Percentiles rank a stretch among this genome's conserved stretches.
Conservation (phyloP, 305 asterid genomes). For the Solanum hybrid region DNA sequence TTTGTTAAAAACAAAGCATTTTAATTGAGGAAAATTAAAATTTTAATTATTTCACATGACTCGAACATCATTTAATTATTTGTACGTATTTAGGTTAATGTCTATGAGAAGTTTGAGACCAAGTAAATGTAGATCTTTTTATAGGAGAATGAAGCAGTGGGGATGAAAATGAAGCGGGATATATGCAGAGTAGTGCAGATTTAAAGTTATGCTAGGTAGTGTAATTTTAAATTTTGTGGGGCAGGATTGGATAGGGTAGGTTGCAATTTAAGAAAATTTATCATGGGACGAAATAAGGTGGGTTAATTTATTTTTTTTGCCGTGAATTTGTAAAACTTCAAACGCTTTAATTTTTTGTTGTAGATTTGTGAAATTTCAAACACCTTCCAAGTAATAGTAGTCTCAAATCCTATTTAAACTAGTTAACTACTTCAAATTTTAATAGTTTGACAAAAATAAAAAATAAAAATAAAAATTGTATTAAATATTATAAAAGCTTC, state of each 20-base stretch:
- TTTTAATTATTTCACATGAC: background rate
- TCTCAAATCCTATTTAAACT: background rate
- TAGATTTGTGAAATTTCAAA: background rate
- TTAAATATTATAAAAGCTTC: background rate
- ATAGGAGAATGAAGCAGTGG: background rate
- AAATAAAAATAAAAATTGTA: background rate
- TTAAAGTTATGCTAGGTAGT: background rate
- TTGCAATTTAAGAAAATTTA: too few relatives aligned
- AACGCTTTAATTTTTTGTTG: background rate
- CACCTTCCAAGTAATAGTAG: background rate
- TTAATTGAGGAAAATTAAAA: background rate
- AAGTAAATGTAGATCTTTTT: background rate
- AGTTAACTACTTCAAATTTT: background rate
- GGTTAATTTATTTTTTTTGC: too few relatives aligned
- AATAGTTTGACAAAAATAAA: background rate
- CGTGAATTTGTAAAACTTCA: too few relatives aligned
- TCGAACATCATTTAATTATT: background rate
- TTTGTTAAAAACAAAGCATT: background rate
- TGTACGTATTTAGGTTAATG: background rate
- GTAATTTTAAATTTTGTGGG: background rate
- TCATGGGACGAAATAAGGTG: too few relatives aligned
- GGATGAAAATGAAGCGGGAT: background rate
- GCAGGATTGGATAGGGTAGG: too few relatives aligned
- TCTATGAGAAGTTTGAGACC: background rate
- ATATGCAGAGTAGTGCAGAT: background rate